Percentiles rank a stretch among this genome's conserved stretches.
Evolutionary conservation across 1,284 basidiomycete genomes (phyloP).

Genomic region (Leccinum subrobustum): DNA sequence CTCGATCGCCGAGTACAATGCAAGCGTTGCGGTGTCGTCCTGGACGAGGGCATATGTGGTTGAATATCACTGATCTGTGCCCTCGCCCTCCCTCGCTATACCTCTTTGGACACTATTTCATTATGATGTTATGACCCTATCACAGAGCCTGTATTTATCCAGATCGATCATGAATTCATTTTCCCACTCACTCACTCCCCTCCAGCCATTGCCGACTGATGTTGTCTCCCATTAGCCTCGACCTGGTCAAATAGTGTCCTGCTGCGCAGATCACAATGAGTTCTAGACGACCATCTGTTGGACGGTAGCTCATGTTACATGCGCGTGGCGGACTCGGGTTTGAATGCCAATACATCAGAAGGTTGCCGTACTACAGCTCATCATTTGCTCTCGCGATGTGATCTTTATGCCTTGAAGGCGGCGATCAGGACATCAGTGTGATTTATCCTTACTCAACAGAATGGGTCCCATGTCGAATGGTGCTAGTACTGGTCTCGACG

Average conservation of each 20-base stretch:
- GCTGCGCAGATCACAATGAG: not conserved
- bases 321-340: not conserved
- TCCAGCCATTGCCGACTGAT: not conserved
- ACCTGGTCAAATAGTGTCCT: too few species aligned
- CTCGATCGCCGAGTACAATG: conserved; percentile 69
- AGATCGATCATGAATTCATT: conserved; percentile 7
- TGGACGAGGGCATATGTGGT: conserved; percentile 39
- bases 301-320: not conserved
- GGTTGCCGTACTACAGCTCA: not conserved
- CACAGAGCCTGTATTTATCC: conserved; percentile 21
- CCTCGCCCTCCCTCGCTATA: not conserved
- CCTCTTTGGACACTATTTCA: not conserved
- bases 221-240: not conserved
- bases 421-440: not conserved
- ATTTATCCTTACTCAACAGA: not conserved
- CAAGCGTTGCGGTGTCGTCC: conserved; percentile 47
- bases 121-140: conserved; percentile 1
- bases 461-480: not conserved
- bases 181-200: not conserved
- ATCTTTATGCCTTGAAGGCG: not conserved
- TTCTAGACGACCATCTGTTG: not conserved
- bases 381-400: not conserved
- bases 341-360: not conserved
- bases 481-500: too few species aligned
- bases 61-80: conserved; percentile 13